These are phyloP conservation scores for Lactarius akahatsu DNA, from an alignment of 768 basidiomycete species.

Conservation along the genomic window DNA sequence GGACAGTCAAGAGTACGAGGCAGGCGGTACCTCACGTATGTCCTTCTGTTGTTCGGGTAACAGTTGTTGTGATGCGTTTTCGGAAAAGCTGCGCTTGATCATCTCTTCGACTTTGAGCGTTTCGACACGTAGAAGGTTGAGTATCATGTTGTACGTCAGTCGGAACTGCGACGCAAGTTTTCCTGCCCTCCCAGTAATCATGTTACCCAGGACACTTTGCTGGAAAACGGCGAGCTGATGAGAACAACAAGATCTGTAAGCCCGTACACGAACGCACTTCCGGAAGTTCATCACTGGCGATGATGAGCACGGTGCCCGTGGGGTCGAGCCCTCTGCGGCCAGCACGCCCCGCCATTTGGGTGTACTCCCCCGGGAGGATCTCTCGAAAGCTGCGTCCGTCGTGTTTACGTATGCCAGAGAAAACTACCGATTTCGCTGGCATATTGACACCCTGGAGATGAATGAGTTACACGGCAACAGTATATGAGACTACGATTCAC, in stretches of 20 bases:
- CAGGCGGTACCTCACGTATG: conserved; percentile 63
- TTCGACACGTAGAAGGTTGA: conserved; percentile 94
- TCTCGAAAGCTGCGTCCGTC: conserved; percentile 92
- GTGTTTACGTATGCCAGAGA: conserved; percentile 92
- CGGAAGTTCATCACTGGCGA: conserved; percentile 79
- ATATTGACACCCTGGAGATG: conserved; percentile 89
- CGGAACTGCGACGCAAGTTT: conserved; percentile 96
- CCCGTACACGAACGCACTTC: conserved; percentile 54
- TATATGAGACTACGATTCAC: conserved; percentile 43
- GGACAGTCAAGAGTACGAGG: conserved; percentile 29
- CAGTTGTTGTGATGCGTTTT: conserved; percentile 90
- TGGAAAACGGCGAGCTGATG: conserved; percentile 36
- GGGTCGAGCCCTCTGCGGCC: conserved; percentile 93
- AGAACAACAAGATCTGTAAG: background rate
- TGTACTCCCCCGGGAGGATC: conserved; percentile 89
- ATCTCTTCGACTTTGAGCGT: conserved; percentile 97
- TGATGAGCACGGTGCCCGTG: conserved; percentile 94
- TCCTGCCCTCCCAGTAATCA: conserved; percentile 94
- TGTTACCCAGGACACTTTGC: conserved; percentile 72
- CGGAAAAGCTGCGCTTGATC: conserved; percentile 99
- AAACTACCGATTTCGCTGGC: conserved; percentile 97
- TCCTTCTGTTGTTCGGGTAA: conserved; percentile 92
- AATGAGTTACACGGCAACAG: background rate
- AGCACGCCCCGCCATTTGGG: conserved; percentile 98
- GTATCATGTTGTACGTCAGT: conserved; percentile 98